phyloP scores from a whole-genome alignment of 2,329 filamentous ascomycete species.

The Stagonosporopsis cucurbitacearum region DNA sequence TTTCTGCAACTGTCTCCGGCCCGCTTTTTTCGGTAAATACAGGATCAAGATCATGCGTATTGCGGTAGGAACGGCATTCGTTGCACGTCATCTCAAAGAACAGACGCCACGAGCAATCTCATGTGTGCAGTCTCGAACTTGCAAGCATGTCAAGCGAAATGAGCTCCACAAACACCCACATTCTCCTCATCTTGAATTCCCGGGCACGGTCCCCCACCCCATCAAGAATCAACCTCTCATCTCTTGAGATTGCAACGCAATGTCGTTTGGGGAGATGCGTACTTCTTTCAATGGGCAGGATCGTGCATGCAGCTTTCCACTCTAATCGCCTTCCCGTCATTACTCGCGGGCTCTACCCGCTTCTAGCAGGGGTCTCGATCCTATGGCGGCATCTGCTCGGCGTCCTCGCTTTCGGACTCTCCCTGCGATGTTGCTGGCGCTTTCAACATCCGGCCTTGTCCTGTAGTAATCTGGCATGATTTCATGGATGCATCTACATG shows the following conservation, averaged over 20 bases:
- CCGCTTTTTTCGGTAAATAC: constrained; percentile 16
- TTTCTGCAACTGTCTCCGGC: constrained; percentile 26
- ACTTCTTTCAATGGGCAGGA: not conserved
- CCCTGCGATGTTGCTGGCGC: constrained; percentile 24
- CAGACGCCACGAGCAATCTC: constrained; percentile 32
- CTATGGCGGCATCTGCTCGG: constrained; percentile 24
- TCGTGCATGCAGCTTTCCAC: constrained; percentile 12
- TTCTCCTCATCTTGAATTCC: constrained; percentile 36
- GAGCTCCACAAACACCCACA: constrained; percentile 43
- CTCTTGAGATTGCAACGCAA: constrained; percentile 44
- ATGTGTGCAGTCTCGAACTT: constrained; percentile 27
- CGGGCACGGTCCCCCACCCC: constrained; percentile 37
- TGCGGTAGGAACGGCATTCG: constrained; percentile 12
- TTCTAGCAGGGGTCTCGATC: constrained; percentile 22
- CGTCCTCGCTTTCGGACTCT: constrained; percentile 11
- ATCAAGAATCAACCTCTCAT: constrained; percentile 37
- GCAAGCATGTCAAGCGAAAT: constrained; percentile 47
- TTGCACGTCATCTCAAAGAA: constrained; percentile 21
- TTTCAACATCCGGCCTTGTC: constrained; percentile 23
- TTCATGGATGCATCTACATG: constrained; percentile 28
- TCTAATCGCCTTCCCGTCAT: constrained; percentile 24
- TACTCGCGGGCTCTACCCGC: constrained; percentile 21
- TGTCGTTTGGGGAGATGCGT: constrained; percentile 27
- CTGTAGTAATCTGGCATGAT: constrained; percentile 22
- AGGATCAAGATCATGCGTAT: constrained; percentile 15